phyloP scores from a whole-genome alignment of 78 protist species.

The Neovahlkampfia damariscottae region DNA sequence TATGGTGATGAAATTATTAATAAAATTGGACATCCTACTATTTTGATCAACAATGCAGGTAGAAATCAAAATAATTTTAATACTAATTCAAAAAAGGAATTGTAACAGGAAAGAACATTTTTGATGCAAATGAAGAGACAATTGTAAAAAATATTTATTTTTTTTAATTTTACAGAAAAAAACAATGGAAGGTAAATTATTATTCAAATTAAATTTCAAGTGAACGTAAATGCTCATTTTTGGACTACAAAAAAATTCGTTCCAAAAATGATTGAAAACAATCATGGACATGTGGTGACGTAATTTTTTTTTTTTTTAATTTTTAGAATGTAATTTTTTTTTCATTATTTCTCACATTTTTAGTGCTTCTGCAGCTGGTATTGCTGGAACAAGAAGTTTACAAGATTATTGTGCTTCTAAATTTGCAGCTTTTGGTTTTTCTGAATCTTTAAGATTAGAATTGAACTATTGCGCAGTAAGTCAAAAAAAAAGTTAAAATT shows the following conservation, averaged over 20 bases:
- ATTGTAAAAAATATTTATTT: no score
- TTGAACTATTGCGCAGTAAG: background rate
- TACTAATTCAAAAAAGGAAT: no score
- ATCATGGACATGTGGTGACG: constrained; percentile 15
- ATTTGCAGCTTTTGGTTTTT: constrained; percentile 15
- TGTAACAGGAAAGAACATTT: constrained; percentile 18
- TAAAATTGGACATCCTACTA: constrained; percentile 9
- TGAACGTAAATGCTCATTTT: constrained; percentile 27
- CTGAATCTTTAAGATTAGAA: constrained; percentile 18
- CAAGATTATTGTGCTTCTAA: constrained; percentile 30
- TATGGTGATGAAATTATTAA: constrained; percentile 5
- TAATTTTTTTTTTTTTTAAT: no score
- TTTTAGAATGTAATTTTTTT: no score
- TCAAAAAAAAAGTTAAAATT: no score
- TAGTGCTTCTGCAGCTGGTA: constrained; percentile 9
- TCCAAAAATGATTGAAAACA: constrained; percentile 21
- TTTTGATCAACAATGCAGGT: constrained; percentile 22
- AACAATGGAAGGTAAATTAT: no score
- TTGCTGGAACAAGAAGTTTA: constrained; percentile 14
- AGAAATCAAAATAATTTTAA: no score
- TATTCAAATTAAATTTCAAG: background rate
- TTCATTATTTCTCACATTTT: no score
- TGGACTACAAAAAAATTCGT: constrained; percentile 28
- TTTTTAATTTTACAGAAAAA: no score
- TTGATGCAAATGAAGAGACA: background rate